Base-by-base conservation (phyloP, 441 rosid genomes). In the Erysimum cheiri region DNA sequence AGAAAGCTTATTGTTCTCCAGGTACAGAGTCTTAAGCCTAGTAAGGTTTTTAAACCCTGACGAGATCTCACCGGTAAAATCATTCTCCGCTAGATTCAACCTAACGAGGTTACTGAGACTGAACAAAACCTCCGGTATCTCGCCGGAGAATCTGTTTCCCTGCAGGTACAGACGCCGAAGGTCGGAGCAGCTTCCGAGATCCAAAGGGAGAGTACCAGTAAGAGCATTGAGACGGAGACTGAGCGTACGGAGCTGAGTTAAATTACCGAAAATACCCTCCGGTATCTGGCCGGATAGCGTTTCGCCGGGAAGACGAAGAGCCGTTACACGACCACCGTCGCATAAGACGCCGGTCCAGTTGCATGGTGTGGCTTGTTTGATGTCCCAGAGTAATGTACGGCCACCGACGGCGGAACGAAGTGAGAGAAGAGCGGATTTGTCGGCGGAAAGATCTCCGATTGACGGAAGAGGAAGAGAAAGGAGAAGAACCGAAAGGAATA, bases 291-390 rank as follows among this genome's bases (percentile, higher is more conserved):
- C 98, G 3, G 84, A 67, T 47, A 92, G 90, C 1, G 90, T 82
- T 9, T 83, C 88, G 0, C 96, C 98, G 28, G 99, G 99, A 4
- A 95, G 75, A 22, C 83, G 87, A 19, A 95, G 88, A n/a, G 35
- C 85, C 7, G 85, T 79, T 4, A 95, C 98, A 11, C 91, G 88
- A 70, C 70, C 72, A 39, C 68, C 65, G 60, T 81, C 80, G 78
- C 98, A 95, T 0, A 1, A n/a, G 29, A 95, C 96, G 9, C 99
- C 99, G 17, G 85, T 77, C 98, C 98, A 95, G 10, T 74, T 73
- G 67, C 99, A 95, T 3, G 93, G 95, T 4, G 74, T 74, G 53
- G 70, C 36, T 13, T 55, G 84, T 5, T 86, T 80, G 8, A 57
- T 59, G 46, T 91, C 79, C 99, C 99, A 95, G 39, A 87, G 81